Evolutionary conservation across 2,329 filamentous ascomycete species (phyloP).

Genomic region (Acrocalymma vagum): DNA sequence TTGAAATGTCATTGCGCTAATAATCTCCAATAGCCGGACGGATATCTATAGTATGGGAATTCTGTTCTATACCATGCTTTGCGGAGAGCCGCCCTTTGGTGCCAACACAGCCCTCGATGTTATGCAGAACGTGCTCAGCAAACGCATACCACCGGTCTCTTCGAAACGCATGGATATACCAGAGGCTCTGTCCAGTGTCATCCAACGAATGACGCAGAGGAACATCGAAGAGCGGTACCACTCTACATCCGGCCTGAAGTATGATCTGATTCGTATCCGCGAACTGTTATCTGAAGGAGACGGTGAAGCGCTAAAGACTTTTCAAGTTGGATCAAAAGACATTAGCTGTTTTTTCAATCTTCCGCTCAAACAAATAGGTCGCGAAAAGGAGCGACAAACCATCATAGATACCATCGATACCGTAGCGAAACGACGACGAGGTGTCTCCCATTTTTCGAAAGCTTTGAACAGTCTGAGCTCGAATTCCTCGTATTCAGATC

Average conservation of each 20-base stretch:
- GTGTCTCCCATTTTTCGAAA: slow-evolving; percentile 38
- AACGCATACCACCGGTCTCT: slow-evolving; percentile 79
- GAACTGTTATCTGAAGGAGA: slow-evolving; percentile 80
- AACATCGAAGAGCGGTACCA: slow-evolving; percentile 88
- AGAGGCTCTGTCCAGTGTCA: slow-evolving; percentile 80
- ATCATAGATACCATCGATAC: slow-evolving; percentile 77
- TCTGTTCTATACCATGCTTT: slow-evolving; percentile 78
- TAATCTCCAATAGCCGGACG: slow-evolving; percentile 66
- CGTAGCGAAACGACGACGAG: slow-evolving; percentile 71
- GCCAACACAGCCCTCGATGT: slow-evolving; percentile 86
- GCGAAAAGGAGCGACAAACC: slow-evolving; percentile 73
- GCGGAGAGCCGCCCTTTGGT: slow-evolving; percentile 80
- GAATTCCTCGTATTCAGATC: slow-evolving; percentile 61
- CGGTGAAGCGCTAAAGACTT: slow-evolving; percentile 72
- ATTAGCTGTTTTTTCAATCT: slow-evolving; percentile 92
- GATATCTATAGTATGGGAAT: slow-evolving; percentile 94
- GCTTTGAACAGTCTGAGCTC: slow-evolving; percentile 61
- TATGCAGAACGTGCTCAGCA: slow-evolving; percentile 85
- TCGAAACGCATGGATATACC: slow-evolving; percentile 83
- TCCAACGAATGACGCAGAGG: slow-evolving; percentile 92
- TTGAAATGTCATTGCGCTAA: too few species aligned
- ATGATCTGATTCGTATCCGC: slow-evolving; percentile 79
- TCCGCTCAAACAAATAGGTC: slow-evolving; percentile 81
- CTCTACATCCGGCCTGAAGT: slow-evolving; percentile 83
- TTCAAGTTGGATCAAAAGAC: slow-evolving; percentile 82